Conservation (phyloP, 176 grass and related monocot species). For the Lolium multiflorum region DNA sequence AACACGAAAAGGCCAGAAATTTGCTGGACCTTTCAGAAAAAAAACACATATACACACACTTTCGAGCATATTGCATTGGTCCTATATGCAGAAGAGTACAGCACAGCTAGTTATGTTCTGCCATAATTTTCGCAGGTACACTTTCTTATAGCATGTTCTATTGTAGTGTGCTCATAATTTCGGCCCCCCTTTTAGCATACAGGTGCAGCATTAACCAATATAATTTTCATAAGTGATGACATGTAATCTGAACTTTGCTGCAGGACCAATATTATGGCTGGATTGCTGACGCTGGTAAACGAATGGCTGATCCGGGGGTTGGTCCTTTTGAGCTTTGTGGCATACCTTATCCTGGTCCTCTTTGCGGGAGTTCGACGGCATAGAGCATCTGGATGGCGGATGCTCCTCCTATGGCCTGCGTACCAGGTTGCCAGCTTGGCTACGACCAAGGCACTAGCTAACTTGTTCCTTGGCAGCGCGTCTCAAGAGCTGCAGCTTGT, state of each 20-base stretch:
- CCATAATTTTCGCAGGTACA: too few relatives aligned
- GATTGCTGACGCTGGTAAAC: neutral
- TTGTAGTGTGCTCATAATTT: neutral
- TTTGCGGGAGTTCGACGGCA: neutral
- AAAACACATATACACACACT: too few relatives aligned
- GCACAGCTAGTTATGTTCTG: too few relatives aligned
- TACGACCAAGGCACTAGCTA: slow-evolving; percentile 38
- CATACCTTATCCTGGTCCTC: neutral
- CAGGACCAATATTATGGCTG: neutral
- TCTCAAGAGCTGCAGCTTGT: slow-evolving; percentile 15
- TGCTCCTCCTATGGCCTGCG: slow-evolving; percentile 24
- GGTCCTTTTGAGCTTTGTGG: neutral
- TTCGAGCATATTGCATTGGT: too few relatives aligned
- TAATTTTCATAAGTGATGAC: neutral
- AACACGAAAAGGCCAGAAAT: too few relatives aligned
- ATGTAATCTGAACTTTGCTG: neutral
- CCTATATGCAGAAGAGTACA: too few relatives aligned
- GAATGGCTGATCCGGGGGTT: neutral
- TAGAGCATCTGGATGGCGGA: neutral
- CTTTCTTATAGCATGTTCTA: too few relatives aligned
- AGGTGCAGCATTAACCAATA: too few relatives aligned
- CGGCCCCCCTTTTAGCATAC: neutral
- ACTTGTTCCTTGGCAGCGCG: neutral
- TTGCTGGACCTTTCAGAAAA: too few relatives aligned
- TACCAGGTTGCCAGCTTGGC: slow-evolving; percentile 40